These are phyloP conservation scores for Nasturtium officinale DNA, from an alignment of 345 rosid genomes.

Conservation along the genomic window DNA sequence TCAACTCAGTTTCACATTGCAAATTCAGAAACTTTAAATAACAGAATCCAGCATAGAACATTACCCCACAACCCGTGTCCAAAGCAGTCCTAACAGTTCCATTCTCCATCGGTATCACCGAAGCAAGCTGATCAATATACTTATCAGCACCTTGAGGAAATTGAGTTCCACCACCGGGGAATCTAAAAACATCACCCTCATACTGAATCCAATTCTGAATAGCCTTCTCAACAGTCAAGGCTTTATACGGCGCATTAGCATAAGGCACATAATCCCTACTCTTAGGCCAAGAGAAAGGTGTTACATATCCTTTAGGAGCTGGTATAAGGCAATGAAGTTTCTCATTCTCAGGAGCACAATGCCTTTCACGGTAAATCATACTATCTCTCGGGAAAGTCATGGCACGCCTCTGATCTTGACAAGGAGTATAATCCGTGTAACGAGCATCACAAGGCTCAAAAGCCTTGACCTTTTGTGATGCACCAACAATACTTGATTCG, in stretches of 20 bases:
- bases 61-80: conserved; percentile 99
- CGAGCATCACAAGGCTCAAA: conserved; percentile 68
- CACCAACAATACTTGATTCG: conserved; percentile 49
- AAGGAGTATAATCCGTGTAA: conserved; percentile 90
- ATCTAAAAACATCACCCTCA: conserved; percentile 91
- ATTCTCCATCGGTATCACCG: conserved; percentile 80
- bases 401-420: conserved; percentile 94
- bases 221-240: conserved; percentile 98
- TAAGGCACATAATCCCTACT: conserved; percentile 96
- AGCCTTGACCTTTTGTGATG: conserved; percentile 58
- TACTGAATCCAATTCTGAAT: conserved; percentile 99
- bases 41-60: conserved; percentile 15
- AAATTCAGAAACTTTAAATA: background rate
- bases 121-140: conserved; percentile 92
- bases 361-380: conserved; percentile 93
- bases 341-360: conserved; percentile 74
- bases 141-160: conserved; percentile 99
- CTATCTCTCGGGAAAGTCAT: conserved; percentile 96
- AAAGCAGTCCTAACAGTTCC: conserved; percentile 96
- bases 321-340: conserved; percentile 86
- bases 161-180: conserved; percentile 99
- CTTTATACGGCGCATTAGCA: conserved; percentile 98
- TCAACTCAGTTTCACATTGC: background rate
- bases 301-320: conserved; percentile 91
- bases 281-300: conserved; percentile 99